Percentiles rank a stretch among this genome's conserved stretches.
phyloP scores from a whole-genome alignment of 1,284 basidiomycete genomes.

The Tilletiaria anomala region DNA sequence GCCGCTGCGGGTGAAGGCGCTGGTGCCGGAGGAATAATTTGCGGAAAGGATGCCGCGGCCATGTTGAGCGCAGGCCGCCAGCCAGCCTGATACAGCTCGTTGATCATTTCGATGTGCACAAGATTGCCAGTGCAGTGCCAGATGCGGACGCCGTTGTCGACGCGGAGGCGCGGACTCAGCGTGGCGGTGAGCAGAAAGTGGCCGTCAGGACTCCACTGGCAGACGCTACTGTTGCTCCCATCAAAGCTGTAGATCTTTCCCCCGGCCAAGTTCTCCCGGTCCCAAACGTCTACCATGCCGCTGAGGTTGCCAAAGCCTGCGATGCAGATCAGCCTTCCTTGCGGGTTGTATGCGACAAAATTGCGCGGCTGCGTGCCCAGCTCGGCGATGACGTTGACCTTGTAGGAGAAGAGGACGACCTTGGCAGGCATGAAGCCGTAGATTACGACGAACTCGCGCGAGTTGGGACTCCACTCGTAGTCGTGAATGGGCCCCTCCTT shows the following conservation, averaged over 20 bases:
- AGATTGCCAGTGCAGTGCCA: conserved; percentile 84
- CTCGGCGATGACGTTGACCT: conserved; percentile 73
- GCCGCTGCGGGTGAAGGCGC: conserved; percentile 52
- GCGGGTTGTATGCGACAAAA: conserved; percentile 86
- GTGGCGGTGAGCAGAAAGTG: conserved; percentile 85
- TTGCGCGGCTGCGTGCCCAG: conserved; percentile 81
- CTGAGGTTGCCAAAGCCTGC: conserved; percentile 94
- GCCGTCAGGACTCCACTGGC: conserved; percentile 90
- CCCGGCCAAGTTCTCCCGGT: conserved; percentile 57
- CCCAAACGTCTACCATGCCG: conserved; percentile 81
- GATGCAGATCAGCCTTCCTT: conserved; percentile 70
- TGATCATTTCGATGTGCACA: conserved; percentile 58
- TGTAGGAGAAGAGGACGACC: conserved; percentile 75
- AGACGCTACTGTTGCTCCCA: conserved; percentile 80
- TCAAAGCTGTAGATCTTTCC: conserved; percentile 71
- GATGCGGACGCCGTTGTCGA: conserved; percentile 91
- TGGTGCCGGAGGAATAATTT: conserved; percentile 59
- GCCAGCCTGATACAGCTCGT: conserved; percentile 73
- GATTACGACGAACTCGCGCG: conserved; percentile 81
- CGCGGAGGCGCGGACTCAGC: conserved; percentile 77
- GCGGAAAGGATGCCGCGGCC: conserved; percentile 56
- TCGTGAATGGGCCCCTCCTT: conserved; percentile 97
- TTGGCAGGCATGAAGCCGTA: conserved; percentile 98
- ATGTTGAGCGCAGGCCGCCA: conserved; percentile 67
- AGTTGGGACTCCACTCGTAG: conserved; percentile 87